Percentiles rank a stretch among this genome's conserved stretches.
These are phyloP conservation scores for Cytospora leucostoma DNA, from an alignment of 2,329 filamentous ascomycete genomes.

Conservation along the genomic window DNA sequence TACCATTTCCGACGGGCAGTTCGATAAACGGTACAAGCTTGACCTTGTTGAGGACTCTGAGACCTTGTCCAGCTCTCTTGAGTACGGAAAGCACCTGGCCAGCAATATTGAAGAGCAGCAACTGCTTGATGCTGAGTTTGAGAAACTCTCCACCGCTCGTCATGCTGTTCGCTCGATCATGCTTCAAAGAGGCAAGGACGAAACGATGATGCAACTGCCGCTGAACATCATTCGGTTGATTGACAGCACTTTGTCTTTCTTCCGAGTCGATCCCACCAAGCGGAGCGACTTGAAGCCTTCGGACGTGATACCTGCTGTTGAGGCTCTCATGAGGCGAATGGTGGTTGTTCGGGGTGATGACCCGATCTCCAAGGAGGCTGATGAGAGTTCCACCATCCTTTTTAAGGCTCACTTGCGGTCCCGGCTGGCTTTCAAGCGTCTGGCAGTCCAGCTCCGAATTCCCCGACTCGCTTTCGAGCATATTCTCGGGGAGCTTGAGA, in stretches of 20 bases:
- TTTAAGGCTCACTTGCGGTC: constrained; percentile 93
- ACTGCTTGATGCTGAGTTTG: constrained; percentile 86
- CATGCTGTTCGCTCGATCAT: constrained; percentile 71
- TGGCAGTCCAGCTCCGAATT: constrained; percentile 82
- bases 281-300: constrained; percentile 88
- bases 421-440: constrained; percentile 85
- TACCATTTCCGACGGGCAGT: constrained; percentile 73
- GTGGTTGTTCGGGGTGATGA: constrained; percentile 86
- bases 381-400: constrained; percentile 82
- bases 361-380: constrained; percentile 78
- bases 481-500: constrained; percentile 86
- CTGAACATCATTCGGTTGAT: constrained; percentile 91
- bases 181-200: constrained; percentile 64
- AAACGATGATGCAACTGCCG: constrained; percentile 86
- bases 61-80: constrained; percentile 68
- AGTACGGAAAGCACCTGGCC: constrained; percentile 82
- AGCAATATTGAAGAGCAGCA: constrained; percentile 87
- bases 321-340: constrained; percentile 72
- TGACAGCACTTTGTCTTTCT: constrained; percentile 84
- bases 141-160: constrained; percentile 74
- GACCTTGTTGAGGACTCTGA: constrained; percentile 74
- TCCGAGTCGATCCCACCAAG: constrained; percentile 82
- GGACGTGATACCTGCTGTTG: constrained; percentile 81
- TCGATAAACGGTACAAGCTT: constrained; percentile 79
- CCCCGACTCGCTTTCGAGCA: constrained; percentile 93